These are phyloP conservation scores for Talaromyces amestolkiae DNA, from an alignment of 2,329 filamentous ascomycete species.

Conservation along the genomic window DNA sequence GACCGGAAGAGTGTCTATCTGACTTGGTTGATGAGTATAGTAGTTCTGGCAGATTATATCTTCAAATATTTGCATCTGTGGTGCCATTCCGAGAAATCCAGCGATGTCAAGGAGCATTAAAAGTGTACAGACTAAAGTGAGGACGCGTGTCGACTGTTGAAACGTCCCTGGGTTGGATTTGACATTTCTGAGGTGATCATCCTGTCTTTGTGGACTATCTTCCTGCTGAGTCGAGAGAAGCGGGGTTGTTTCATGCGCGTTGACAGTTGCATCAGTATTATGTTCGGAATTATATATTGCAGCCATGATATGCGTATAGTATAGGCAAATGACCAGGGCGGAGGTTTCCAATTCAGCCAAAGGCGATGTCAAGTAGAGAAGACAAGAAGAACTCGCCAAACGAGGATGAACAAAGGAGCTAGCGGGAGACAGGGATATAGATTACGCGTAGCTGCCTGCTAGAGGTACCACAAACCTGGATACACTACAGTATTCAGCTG, in stretches of 20 bases:
- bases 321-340: not conserved
- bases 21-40: slow-evolving; percentile 5
- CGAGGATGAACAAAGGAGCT: not conserved
- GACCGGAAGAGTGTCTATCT: not conserved
- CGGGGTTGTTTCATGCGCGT: not conserved
- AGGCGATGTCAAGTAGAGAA: not conserved
- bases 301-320: not conserved
- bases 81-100: slow-evolving; percentile 25
- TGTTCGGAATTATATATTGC: too few relatives aligned
- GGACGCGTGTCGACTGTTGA: not conserved
- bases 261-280: not conserved
- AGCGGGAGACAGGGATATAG: not conserved
- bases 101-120: slow-evolving; percentile 24
- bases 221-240: not conserved
- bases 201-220: not conserved
- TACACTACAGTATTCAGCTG: too few relatives aligned
- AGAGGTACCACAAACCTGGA: too few relatives aligned
- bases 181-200: not conserved
- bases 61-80: slow-evolving; percentile 30
- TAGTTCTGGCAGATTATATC: slow-evolving; percentile 29
- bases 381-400: not conserved
- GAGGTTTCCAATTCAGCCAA: not conserved
- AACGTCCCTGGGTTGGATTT: not conserved
- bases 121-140: slow-evolving; percentile 8
- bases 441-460: not conserved